Evolutionary conservation across 1,284 basidiomycete species (phyloP), one percentile per base, ranked within the genome.

Genomic region (Schizophyllum commune): DNA sequence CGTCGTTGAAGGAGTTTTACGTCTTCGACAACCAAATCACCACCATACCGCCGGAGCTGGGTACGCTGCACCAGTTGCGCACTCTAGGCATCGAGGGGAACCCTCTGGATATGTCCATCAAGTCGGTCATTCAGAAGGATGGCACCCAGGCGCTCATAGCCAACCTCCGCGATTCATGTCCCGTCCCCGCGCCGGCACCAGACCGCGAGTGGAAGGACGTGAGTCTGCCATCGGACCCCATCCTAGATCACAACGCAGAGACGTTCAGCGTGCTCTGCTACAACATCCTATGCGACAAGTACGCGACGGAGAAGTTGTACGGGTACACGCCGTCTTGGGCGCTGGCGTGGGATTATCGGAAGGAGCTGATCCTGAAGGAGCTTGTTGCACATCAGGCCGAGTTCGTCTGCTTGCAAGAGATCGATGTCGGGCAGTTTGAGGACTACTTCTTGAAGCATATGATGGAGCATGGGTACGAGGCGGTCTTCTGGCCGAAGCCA

Each of bases 291-390:
- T 97, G 94, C 74, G 92, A 96, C 70, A 86, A 87, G 71, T 92
- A 87, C 70, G 97, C 97, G 17, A 96, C 96, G 22, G 85, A 90
- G 68, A 82, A 87, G 65, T 79, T 98, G 75, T 99, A 99, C 74
- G 95, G 94, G 9, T 99, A 99, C 75, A 98, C 96, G 0, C 96
- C 97, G 53, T 11, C 53, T 55, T 98, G 96, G 96, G 97, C 97
- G 0, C 79, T 99, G 47, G 82, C 86, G 52, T 99, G 97, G 97
- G 87, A 91, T 54, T 98, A 97, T 73, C 86, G 97, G 63, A 96
- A 94, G 75, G 91, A 94, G 65, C 80, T 93, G 62, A 95, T 99
- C 66, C 71, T 98, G 67, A 84, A 89, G 59, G 96, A 99, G 76
- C 80, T 98, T 57, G 82, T 90, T 75, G 84, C 84, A 66, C 90